A percentile compares a stretch with the other conserved stretches of the same genome.
Conservation (phyloP, 257 asterid genomes). For the Sherardia arvensis region DNA sequence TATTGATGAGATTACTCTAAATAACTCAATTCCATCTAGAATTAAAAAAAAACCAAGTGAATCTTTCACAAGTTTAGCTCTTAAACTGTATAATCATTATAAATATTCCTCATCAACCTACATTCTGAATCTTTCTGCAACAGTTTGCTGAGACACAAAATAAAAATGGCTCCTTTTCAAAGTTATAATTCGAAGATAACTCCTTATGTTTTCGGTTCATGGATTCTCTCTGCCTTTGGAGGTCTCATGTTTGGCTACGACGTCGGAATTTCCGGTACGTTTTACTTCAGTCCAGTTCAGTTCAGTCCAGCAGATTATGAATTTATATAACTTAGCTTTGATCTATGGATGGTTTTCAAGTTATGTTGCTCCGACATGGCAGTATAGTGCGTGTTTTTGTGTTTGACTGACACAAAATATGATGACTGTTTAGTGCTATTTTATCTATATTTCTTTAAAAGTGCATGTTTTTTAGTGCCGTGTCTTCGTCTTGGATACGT, state of each 20-base stretch:
- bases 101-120: too few relatives aligned
- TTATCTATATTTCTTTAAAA: too few relatives aligned
- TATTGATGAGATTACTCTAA: background rate
- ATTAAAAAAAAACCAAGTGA: background rate
- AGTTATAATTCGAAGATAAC: constrained; percentile 11
- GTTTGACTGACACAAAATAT: too few relatives aligned
- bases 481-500: too few relatives aligned
- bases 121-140: background rate
- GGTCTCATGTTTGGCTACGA: constrained; percentile 26
- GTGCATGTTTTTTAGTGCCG: too few relatives aligned
- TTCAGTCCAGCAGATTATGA: too few relatives aligned
- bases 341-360: too few relatives aligned
- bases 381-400: too few relatives aligned
- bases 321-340: too few relatives aligned
- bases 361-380: too few relatives aligned
- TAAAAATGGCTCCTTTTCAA: constrained; percentile 1
- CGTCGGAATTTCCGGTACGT: constrained; percentile 21
- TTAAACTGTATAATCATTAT: too few relatives aligned
- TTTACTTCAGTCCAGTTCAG: background rate
- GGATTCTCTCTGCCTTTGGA: constrained; percentile 23
- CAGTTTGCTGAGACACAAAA: constrained; percentile 3
- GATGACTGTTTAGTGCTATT: too few relatives aligned
- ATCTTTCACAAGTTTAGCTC: background rate
- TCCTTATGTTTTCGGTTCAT: constrained; percentile 12
- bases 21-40: background rate